Conservation (phyloP, 148 eudicot species). For the Vaccinium darrowii region DNA sequence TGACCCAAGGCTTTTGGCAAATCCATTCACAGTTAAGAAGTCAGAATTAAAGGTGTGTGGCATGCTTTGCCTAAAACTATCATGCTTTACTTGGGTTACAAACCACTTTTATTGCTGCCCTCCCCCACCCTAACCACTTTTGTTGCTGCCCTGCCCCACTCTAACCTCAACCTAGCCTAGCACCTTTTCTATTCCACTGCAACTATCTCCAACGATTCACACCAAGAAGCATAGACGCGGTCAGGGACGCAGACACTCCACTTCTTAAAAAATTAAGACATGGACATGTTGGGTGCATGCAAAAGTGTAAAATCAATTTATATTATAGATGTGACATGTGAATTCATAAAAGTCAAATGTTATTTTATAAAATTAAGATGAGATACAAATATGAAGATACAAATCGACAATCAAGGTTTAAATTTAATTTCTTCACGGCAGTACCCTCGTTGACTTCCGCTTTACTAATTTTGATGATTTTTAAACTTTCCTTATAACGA, state of each 20-base stretch:
- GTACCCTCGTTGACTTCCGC: too few relatives aligned
- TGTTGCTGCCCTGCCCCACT: not conserved
- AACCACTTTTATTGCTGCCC: not conserved
- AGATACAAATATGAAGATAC: not conserved
- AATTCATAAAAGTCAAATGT: too few relatives aligned
- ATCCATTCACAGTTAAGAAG: not conserved
- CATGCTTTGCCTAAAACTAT: not conserved
- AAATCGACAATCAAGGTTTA: not conserved
- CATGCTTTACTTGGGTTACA: not conserved
- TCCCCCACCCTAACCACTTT: not conserved
- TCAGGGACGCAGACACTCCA: not conserved
- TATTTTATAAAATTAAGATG: too few relatives aligned
- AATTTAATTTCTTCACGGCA: too few relatives aligned
- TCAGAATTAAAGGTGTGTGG: not conserved
- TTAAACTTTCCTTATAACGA: too few relatives aligned
- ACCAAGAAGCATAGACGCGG: not conserved
- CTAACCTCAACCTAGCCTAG: not conserved
- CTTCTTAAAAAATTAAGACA: not conserved
- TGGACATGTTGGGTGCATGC: not conserved
- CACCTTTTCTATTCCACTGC: not conserved
- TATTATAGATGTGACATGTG: too few relatives aligned
- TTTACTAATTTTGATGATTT: too few relatives aligned
- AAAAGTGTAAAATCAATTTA: not conserved
- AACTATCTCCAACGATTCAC: not conserved
- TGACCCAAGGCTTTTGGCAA: not conserved